Evolutionary conservation across 805 yeast species (phyloP).

Genomic region (Soucietia sequanensis): DNA sequence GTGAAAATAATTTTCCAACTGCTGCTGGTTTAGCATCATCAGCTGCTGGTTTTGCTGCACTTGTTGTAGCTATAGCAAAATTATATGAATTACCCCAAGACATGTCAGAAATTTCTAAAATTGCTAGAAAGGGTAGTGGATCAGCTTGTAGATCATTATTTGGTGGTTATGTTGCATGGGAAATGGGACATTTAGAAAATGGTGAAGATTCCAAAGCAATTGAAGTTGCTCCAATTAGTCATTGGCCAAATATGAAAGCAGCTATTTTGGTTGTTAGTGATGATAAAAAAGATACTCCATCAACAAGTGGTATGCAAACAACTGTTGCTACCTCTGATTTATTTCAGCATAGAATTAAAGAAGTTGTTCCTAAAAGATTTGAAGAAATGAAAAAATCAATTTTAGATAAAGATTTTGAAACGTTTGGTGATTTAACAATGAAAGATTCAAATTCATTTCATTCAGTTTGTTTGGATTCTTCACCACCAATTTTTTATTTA

Average conservation of each 20-base stretch:
- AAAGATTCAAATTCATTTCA: constrained; percentile 96
- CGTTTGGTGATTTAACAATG: constrained; percentile 91
- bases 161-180: constrained; percentile 99
- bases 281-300: constrained; percentile 89
- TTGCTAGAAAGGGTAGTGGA: constrained; percentile 98
- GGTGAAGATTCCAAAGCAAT: constrained; percentile 97
- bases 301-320: constrained; percentile 94
- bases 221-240: constrained; percentile 76
- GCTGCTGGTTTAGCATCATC: constrained; percentile 98
- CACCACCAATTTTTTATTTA: constrained; percentile 92
- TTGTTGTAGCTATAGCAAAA: constrained; percentile 84
- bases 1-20: constrained; percentile 97
- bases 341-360: constrained; percentile 72
- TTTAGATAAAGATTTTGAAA: constrained; percentile 65
- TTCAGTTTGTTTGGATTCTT: constrained; percentile 94
- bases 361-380: constrained; percentile 86
- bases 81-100: constrained; percentile 84
- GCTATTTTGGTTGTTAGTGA: constrained; percentile 91
- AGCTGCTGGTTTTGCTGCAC: constrained; percentile 98
- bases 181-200: constrained; percentile 75
- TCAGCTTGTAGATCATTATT: constrained; percentile 96
- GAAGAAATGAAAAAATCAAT: constrained; percentile 80
- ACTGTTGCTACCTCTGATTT: constrained; percentile 89
- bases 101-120: constrained; percentile 79
- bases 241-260: constrained; percentile 94